phyloP scores from a whole-genome alignment of 345 rosid species.

The Eucalyptus brandiana region DNA sequence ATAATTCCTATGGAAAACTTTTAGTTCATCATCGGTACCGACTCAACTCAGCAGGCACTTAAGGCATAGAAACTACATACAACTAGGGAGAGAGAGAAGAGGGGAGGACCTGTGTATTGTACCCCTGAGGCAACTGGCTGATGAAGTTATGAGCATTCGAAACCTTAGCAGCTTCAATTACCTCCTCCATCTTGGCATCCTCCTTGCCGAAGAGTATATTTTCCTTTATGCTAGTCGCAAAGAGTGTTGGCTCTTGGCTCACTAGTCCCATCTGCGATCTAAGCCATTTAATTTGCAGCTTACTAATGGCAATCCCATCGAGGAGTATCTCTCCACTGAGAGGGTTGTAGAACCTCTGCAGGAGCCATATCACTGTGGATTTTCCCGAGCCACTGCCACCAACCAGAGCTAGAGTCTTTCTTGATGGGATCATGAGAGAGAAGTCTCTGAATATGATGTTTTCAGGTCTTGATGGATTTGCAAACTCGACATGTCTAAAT shows the following conservation, averaged over 20 bases:
- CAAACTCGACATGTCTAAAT: constrained; percentile 42
- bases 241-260: constrained; percentile 69
- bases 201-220: constrained; percentile 69
- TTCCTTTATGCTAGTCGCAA: constrained; percentile 57
- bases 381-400: constrained; percentile 89
- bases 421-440: constrained; percentile 45
- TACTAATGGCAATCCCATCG: constrained; percentile 49
- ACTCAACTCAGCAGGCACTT: background rate
- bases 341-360: constrained; percentile 81
- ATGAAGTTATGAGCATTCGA: constrained; percentile 65
- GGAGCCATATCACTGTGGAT: constrained; percentile 68
- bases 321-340: constrained; percentile 49
- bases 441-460: constrained; percentile 38
- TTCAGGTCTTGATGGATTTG: constrained; percentile 76
- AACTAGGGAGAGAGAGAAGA: background rate
- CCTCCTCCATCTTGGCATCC: constrained; percentile 38
- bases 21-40: background rate
- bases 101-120: constrained; percentile 49
- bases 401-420: constrained; percentile 67
- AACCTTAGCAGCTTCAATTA: constrained; percentile 50
- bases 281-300: constrained; percentile 66
- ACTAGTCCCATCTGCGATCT: constrained; percentile 73
- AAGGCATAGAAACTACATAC: background rate
- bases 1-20: background rate
- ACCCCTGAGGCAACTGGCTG: constrained; percentile 41